Evolutionary conservation across 2,329 filamentous ascomycete species (phyloP).

Genomic region (Neonectria hederae): DNA sequence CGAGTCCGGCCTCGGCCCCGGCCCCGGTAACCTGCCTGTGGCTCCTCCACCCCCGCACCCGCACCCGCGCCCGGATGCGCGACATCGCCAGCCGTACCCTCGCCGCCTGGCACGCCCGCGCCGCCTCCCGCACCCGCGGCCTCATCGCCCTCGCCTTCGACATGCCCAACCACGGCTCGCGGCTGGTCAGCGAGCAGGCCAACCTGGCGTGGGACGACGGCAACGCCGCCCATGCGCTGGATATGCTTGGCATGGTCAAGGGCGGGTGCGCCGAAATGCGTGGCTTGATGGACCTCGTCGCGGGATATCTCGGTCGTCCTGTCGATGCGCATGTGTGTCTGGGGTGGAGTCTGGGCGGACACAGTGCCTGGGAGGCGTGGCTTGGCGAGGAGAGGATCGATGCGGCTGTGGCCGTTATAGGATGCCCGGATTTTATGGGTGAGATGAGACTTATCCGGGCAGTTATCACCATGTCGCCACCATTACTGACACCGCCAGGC

Average conservation of each 20-base stretch:
- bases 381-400: slow-evolving; percentile 81
- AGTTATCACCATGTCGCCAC: not conserved
- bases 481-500: slow-evolving; percentile 43
- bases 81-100: slow-evolving; percentile 76
- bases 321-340: slow-evolving; percentile 76
- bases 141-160: slow-evolving; percentile 88
- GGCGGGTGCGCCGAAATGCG: slow-evolving; percentile 79
- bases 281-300: slow-evolving; percentile 79
- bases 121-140: slow-evolving; percentile 55
- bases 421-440: slow-evolving; percentile 88
- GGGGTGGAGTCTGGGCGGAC: slow-evolving; percentile 87
- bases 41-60: slow-evolving; percentile 84
- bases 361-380: slow-evolving; percentile 85
- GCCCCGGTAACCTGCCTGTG: slow-evolving; percentile 80
- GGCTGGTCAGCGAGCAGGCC: slow-evolving; percentile 71
- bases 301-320: slow-evolving; percentile 69
- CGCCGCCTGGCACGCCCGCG: slow-evolving; percentile 69
- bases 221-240: slow-evolving; percentile 83
- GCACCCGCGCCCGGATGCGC: slow-evolving; percentile 77
- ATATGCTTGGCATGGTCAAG: slow-evolving; percentile 86
- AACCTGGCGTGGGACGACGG: slow-evolving; percentile 84
- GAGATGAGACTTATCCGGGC: slow-evolving; percentile 39
- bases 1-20: slow-evolving; percentile 4
- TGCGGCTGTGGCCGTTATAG: slow-evolving; percentile 83
- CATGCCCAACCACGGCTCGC: slow-evolving; percentile 88